Conservation (phyloP, 192 early-diverging fungal genomes). For the Coemansia erecta region DNA sequence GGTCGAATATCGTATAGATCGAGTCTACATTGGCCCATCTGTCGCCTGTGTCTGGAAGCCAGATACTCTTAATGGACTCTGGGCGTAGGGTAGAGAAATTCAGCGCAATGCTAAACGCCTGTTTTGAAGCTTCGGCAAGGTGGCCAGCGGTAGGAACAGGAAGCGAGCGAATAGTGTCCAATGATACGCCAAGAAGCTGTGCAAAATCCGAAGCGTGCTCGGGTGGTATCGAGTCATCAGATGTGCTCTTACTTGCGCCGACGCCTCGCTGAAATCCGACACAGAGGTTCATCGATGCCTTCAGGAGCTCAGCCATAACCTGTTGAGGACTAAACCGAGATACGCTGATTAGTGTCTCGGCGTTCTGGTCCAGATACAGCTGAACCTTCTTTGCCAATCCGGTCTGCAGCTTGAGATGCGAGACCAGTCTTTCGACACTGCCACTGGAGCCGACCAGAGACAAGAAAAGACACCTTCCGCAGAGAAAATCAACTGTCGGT, state of each 20-base stretch:
- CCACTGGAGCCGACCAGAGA: constrained; percentile 12
- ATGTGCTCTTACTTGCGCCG: neutral
- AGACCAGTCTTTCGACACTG: constrained; percentile 15
- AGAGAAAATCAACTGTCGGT: constrained; percentile 25
- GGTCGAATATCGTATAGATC: constrained; percentile 10
- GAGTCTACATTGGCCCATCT: constrained; percentile 14
- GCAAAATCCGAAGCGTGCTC: constrained; percentile 22
- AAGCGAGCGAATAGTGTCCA: constrained; percentile 10
- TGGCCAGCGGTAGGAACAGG: constrained; percentile 11
- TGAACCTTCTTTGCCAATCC: constrained; percentile 11
- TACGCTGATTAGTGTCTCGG: neutral
- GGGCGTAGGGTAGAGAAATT: constrained; percentile 30
- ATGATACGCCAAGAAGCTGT: constrained; percentile 15
- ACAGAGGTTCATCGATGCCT: constrained; percentile 41
- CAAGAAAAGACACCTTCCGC: constrained; percentile 35
- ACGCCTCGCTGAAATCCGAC: constrained; percentile 17
- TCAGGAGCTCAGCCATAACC: constrained; percentile 35
- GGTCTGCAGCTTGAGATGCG: constrained; percentile 16
- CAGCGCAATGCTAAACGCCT: constrained; percentile 36
- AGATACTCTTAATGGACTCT: constrained; percentile 9
- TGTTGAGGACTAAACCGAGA: constrained; percentile 24
- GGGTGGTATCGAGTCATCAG: constrained; percentile 25
- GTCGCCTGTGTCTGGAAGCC: constrained; percentile 20
- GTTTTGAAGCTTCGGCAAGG: constrained; percentile 25
- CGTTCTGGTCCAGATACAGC: constrained; percentile 3